phyloP scores from a whole-genome alignment of 2,329 filamentous ascomycete species.

The Cladosporium sp. region DNA sequence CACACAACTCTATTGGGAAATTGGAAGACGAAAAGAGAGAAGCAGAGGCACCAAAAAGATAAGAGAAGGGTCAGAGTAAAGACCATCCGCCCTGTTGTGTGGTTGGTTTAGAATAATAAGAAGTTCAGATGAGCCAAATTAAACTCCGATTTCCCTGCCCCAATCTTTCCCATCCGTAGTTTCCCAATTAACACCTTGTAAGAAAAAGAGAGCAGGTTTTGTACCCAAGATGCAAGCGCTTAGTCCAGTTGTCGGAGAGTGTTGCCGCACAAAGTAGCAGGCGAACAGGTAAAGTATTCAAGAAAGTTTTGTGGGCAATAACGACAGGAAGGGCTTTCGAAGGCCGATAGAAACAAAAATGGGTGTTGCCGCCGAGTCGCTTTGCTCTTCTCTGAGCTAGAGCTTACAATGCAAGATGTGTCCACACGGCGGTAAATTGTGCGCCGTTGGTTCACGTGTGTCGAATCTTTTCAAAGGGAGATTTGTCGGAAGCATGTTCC shows the following conservation, averaged over 20 bases:
- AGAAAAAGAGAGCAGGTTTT: neutral
- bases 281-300: conserved; percentile 10
- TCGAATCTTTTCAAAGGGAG: neutral
- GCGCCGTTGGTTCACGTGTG: neutral
- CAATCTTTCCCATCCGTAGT: neutral
- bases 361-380: neutral
- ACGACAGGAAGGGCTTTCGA: conserved; percentile 5
- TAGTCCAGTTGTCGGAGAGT: conserved; percentile 8
- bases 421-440: neutral
- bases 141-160: neutral
- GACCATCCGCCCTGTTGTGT: neutral
- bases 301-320: conserved; percentile 10
- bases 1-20: too few relatives aligned
- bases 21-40: too few relatives aligned
- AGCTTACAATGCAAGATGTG: neutral
- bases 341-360: conserved; percentile 5
- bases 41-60: neutral
- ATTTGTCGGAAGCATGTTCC: neutral
- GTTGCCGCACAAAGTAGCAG: neutral
- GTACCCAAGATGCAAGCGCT: conserved; percentile 14
- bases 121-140: conserved; percentile 4
- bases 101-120: neutral
- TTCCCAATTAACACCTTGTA: conserved; percentile 1
- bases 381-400: neutral
- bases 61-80: neutral